Percentiles rank a stretch among this genome's conserved stretches.
These are phyloP conservation scores for Eucalyptus curtisii DNA, from an alignment of 345 rosid genomes.

Conservation along the genomic window DNA sequence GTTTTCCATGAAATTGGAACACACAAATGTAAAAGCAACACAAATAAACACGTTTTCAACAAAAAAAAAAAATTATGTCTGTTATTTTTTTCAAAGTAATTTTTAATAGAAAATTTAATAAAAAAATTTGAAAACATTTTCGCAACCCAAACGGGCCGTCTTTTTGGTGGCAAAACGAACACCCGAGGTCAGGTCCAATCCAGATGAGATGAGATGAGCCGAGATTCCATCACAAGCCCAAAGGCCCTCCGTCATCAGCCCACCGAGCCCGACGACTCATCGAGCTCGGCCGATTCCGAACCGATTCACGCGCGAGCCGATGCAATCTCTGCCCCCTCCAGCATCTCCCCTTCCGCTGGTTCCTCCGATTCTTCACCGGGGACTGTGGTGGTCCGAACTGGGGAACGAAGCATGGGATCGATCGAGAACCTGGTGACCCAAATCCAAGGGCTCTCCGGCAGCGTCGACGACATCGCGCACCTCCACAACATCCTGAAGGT, in stretches of 20 bases:
- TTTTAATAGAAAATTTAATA: background rate
- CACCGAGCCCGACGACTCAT: background rate
- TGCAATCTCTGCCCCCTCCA: background rate
- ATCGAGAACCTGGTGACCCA: slow-evolving; percentile 40
- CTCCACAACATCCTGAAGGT: slow-evolving; percentile 37
- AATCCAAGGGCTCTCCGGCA: slow-evolving; percentile 50
- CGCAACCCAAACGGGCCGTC: background rate
- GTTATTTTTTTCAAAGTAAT: background rate
- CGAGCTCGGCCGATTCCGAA: background rate
- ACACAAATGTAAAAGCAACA: accelerated
- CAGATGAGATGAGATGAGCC: background rate
- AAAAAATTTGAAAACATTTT: background rate
- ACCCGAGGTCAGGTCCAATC: background rate
- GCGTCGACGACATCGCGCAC: slow-evolving; percentile 27
- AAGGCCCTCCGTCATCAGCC: background rate
- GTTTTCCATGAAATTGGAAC: background rate
- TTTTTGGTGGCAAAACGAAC: background rate
- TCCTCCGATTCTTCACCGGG: background rate
- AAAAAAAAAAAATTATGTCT: background rate
- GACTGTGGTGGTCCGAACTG: background rate
- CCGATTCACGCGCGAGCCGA: background rate
- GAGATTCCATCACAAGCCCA: background rate
- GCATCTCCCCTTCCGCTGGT: background rate
- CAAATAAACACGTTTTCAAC: background rate
- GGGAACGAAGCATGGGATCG: slow-evolving; percentile 14